Evolutionary conservation across 2,329 filamentous ascomycete genomes (phyloP).

Genomic region (Byssochlamys sp.): DNA sequence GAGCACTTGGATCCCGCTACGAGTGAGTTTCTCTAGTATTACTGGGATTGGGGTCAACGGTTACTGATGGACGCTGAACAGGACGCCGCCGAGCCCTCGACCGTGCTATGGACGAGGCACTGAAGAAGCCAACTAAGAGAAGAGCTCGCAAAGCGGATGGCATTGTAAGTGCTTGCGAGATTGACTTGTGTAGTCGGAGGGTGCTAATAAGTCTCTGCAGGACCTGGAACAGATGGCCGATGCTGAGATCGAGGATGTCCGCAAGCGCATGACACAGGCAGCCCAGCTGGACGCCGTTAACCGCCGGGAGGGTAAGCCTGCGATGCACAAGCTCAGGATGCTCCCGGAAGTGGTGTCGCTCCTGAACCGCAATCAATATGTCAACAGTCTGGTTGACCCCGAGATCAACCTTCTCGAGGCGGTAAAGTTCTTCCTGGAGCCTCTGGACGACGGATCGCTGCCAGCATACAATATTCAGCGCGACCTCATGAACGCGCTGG

Average conservation of each 20-base stretch:
- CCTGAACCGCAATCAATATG: conserved; percentile 73
- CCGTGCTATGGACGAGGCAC: conserved; percentile 73
- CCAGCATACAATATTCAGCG: conserved; percentile 96
- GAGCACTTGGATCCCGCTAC: conserved; percentile 76
- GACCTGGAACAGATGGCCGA: conserved; percentile 86
- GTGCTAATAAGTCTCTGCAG: conserved; percentile 34
- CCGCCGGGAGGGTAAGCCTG: conserved; percentile 68
- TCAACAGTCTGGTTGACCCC: conserved; percentile 79
- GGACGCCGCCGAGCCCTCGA: conserved; percentile 72
- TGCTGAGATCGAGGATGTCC: conserved; percentile 77
- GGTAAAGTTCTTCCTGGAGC: conserved; percentile 94
- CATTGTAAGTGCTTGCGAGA: conserved; percentile 52
- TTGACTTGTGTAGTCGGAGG: neutral
- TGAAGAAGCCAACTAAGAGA: conserved; percentile 68
- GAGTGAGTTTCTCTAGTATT: conserved; percentile 41
- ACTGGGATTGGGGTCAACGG: neutral
- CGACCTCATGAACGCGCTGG: conserved; percentile 75
- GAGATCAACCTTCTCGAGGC: conserved; percentile 92
- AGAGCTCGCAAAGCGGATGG: conserved; percentile 71
- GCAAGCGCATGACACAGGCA: conserved; percentile 79
- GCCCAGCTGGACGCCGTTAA: conserved; percentile 78
- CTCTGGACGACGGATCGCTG: conserved; percentile 82
- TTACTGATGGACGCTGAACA: conserved; percentile 17
- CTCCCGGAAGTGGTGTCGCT: conserved; percentile 81
- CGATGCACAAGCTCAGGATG: conserved; percentile 85